Percentiles rank a stretch among this genome's conserved stretches.
Conservation (phyloP, 805 yeast genomes). For the Sungouiozyma intestinalis region DNA sequence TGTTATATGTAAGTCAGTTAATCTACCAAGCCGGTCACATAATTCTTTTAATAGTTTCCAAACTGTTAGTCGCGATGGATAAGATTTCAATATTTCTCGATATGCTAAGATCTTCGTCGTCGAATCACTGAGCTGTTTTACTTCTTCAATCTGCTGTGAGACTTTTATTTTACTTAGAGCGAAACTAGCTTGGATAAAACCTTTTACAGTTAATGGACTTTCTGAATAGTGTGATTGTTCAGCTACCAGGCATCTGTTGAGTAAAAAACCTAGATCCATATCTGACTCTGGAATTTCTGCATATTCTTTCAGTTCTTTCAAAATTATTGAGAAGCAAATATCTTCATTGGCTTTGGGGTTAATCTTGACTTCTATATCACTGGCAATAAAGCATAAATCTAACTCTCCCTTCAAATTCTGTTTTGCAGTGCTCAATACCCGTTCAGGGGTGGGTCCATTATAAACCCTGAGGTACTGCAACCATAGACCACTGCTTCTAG, state of each 20-base stretch:
- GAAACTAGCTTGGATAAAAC: conserved; percentile 41
- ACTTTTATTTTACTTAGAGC: not conserved
- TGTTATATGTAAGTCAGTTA: conserved; percentile 30
- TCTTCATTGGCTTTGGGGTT: conserved; percentile 14
- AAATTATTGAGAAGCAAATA: not conserved
- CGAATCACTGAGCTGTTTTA: conserved; percentile 12
- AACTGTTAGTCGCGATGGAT: conserved; percentile 36
- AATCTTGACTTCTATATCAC: conserved; percentile 49
- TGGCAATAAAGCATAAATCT: conserved; percentile 60
- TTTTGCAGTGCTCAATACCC: conserved; percentile 50
- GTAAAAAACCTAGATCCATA: not conserved
- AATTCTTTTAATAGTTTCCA: conserved; percentile 41
- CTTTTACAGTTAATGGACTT: conserved; percentile 22
- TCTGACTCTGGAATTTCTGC: not conserved
- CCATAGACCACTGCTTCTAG: conserved; percentile 60
- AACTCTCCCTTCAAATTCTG: conserved; percentile 38
- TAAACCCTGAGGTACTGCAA: conserved; percentile 39
- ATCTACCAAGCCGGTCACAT: conserved; percentile 24
- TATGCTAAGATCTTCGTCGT: conserved; percentile 35
- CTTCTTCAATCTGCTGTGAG: not conserved
- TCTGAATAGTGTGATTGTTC: not conserved
- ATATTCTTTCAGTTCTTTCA: not conserved
- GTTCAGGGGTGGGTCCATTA: conserved; percentile 39
- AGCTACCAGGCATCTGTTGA: not conserved
- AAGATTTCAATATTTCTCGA: conserved; percentile 31